Evolutionary conservation across 2,329 filamentous ascomycete species (phyloP), one percentile per base, ranked within the genome.

Genomic region (Pseudogymnoascus verrucosus): DNA sequence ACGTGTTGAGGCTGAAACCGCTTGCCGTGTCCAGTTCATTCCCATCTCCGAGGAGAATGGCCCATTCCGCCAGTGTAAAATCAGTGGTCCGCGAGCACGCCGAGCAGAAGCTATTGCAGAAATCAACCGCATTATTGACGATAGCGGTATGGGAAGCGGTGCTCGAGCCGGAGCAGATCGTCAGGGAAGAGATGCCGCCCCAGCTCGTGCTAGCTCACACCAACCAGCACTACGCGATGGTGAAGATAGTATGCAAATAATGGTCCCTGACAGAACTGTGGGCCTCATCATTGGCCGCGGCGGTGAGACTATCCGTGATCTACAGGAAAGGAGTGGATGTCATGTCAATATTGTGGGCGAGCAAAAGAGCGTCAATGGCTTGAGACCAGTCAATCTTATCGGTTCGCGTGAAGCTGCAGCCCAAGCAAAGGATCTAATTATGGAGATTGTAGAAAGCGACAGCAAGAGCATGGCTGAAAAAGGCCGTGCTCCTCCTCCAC

Each of bases 311-410:
- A 96, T 96, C 71, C 88, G 91, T 72, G 92, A 96, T 73, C 81
- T 96, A 23, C 93, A 96, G 77, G 92, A 96, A 75, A 84, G 90
- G 66, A 95, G 90, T 70, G 90, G 90, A n/a, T 96, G 92, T 74
- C 93, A 96, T 75, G 91, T 96, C 74, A 96, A 96, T 75, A 96
- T 96, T 71, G 90, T 96, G 42, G 90, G 90, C 70, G 92, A 96
- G 77, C 91, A 91, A 69, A 96, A 96, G 81, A 96, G 91, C 73
- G 84, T 96, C 68, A 96, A 96, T 72, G 92, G 92, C 51, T 80
- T 96, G 66, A 87, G 92, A 61, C 92, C 93, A 28, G 91, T 96
- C 67, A 96, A 96, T 74, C 82, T 96, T 60, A 96, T 96, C 69
- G 92, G 92, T 65, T 87, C 87, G 44, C 84, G 84, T 44, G 84